Percentiles rank a stretch among this genome's conserved stretches.
These are phyloP conservation scores for Fusarium concolor DNA, from an alignment of 2,329 filamentous ascomycete genomes.

Conservation along the genomic window DNA sequence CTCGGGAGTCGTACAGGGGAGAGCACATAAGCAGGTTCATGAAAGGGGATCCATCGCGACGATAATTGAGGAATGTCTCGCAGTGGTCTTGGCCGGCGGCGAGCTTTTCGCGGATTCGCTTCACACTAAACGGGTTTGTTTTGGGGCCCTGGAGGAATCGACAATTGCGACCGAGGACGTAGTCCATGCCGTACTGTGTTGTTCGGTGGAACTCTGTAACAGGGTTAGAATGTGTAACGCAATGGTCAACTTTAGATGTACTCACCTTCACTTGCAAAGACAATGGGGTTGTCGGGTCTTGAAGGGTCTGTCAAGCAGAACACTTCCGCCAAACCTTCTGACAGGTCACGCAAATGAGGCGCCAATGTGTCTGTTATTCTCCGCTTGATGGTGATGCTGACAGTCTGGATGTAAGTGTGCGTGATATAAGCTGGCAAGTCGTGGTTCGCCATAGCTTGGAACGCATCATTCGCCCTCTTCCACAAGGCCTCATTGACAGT, in stretches of 20 bases:
- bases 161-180: constrained; percentile 81
- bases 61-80: constrained; percentile 81
- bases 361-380: constrained; percentile 76
- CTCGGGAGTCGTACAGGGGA: constrained; percentile 75
- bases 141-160: constrained; percentile 81
- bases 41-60: constrained; percentile 80
- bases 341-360: constrained; percentile 72
- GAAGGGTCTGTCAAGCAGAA: constrained; percentile 83
- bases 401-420: constrained; percentile 74
- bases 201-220: constrained; percentile 75
- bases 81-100: constrained; percentile 74
- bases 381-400: constrained; percentile 75
- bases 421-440: constrained; percentile 80
- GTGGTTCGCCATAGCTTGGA: constrained; percentile 72
- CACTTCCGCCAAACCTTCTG: constrained; percentile 79
- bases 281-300: constrained; percentile 78
- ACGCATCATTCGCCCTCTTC: constrained; percentile 72
- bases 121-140: constrained; percentile 72
- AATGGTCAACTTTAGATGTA: not conserved
- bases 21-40: constrained; percentile 83
- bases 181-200: constrained; percentile 79
- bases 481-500: constrained; percentile 70
- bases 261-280: constrained; percentile 79
- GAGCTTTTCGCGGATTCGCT: constrained; percentile 71
- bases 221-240: not conserved